Evolutionary conservation across 1,139 yeast species (phyloP), one percentile per base, ranked within the genome.

Genomic region (Geotrichum phurueaensis): DNA sequence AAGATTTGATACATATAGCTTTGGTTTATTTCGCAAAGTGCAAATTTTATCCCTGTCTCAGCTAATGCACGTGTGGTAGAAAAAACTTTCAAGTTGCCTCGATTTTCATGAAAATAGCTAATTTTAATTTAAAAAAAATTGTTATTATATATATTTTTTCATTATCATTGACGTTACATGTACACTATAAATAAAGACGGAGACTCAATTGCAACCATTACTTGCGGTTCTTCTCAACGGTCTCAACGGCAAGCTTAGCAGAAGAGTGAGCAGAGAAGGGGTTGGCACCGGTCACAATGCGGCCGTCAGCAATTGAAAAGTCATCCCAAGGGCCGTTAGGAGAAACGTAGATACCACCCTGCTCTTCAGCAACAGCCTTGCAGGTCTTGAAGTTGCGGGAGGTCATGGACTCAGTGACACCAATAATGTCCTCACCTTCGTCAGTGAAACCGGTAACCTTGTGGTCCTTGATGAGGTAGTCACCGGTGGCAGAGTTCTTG

Each of bases 361-460:
- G 70, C 58, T 71, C 70, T 36, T 69, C 69, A 33, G 75, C 76
- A 56, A 77, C 67, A 1, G 72, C 71, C 63, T 76, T 76, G 49
- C 81, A 70, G 3, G 73, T 71, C 64, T 77, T 75, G 56, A 79
- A 70, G 23, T 74, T 68, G 63, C 72, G 65, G 53, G 73, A 69
- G 62, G 74, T 70, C 68, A 83, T 69, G 29, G 73, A 64, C 0
- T 71, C 69, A 31, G 69, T 75, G 20, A 45, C 43, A 20, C 29
- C 27, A 15, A 27, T 68, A 61, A 53, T 65, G 22, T 67, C 74
- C 71, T 84, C 87, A 59, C 85, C 89, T 33, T 68, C 71, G 65
- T 82, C 82, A 33, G 86, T 81, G 75, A 85, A 85, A 1, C 88
- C 88, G 31, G 89, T 84, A 57, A 82, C 76, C 43, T 75, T 76